These are phyloP conservation scores for Geotrichum macrosporum DNA, from an alignment of 1,139 yeast genomes.

Conservation along the genomic window DNA sequence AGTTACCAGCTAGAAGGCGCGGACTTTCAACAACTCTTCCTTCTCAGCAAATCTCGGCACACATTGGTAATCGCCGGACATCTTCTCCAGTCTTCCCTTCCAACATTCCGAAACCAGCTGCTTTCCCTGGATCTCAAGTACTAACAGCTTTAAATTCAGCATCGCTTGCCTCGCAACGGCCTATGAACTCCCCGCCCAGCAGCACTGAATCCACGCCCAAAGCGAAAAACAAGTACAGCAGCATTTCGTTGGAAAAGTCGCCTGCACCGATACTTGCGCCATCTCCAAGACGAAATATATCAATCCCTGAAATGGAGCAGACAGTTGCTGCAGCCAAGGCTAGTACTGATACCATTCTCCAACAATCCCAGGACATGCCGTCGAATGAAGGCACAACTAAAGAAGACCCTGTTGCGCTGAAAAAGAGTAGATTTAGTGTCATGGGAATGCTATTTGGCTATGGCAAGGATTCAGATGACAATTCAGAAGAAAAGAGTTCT, in stretches of 20 bases:
- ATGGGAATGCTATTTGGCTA: slow-evolving; percentile 14
- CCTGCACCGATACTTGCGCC: slow-evolving; percentile 7
- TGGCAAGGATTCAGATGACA: too few relatives aligned
- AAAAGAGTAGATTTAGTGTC: slow-evolving; percentile 12
- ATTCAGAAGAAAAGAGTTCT: background rate
- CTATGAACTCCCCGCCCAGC: background rate
- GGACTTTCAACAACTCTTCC: slow-evolving; percentile 6
- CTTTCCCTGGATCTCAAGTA: slow-evolving; percentile 5
- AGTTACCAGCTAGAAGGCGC: slow-evolving; percentile 6
- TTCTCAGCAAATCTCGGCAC: background rate
- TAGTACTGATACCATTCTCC: background rate
- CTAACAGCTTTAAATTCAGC: slow-evolving; percentile 9
- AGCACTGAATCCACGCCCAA: background rate
- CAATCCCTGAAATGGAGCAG: slow-evolving; percentile 1
- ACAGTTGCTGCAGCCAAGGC: background rate
- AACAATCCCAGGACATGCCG: background rate
- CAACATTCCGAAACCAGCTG: background rate
- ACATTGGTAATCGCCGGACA: slow-evolving; percentile 3
- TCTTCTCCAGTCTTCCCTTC: slow-evolving; percentile 9
- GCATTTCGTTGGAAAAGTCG: slow-evolving; percentile 4
- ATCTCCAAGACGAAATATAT: background rate
- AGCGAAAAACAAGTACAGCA: background rate
- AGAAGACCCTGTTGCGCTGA: background rate
- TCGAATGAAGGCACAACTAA: background rate
- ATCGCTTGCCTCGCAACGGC: slow-evolving; percentile 9